Conservation (phyloP, 2,329 filamentous ascomycete species). For the Epichloe hybrida region DNA sequence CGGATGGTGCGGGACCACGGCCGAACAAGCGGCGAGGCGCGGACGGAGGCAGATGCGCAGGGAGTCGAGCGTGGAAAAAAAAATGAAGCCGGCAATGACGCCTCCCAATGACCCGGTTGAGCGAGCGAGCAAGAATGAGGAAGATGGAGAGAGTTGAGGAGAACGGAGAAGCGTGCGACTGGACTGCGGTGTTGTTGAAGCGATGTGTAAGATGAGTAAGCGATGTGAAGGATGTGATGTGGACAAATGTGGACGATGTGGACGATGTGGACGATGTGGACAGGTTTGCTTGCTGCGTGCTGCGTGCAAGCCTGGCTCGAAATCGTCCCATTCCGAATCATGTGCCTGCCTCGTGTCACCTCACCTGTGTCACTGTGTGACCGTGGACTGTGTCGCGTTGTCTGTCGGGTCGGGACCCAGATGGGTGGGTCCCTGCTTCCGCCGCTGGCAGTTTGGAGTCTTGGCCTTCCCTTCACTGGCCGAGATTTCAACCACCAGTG, state of each 20-base stretch:
- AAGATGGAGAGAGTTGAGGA: background rate
- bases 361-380: background rate
- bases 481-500: constrained; percentile 8
- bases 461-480: background rate
- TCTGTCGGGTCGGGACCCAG: background rate
- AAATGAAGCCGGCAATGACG: background rate
- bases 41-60: background rate
- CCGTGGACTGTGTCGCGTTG: background rate
- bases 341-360: constrained; percentile 1
- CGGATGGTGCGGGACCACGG: background rate
- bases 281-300: background rate
- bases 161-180: background rate
- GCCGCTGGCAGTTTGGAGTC: background rate
- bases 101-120: background rate
- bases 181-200: background rate
- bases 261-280: background rate
- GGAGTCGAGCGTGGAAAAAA: background rate
- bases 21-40: constrained; percentile 3
- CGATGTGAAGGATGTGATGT: background rate
- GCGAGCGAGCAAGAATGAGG: background rate
- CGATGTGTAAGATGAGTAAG: background rate
- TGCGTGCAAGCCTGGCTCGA: background rate
- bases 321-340: constrained; percentile 1
- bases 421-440: background rate
- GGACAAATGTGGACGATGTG: background rate